Percentiles rank a stretch among this genome's conserved stretches.
Conservation (phyloP, 1,284 basidiomycete genomes). For the Nidula niveotomentosa region DNA sequence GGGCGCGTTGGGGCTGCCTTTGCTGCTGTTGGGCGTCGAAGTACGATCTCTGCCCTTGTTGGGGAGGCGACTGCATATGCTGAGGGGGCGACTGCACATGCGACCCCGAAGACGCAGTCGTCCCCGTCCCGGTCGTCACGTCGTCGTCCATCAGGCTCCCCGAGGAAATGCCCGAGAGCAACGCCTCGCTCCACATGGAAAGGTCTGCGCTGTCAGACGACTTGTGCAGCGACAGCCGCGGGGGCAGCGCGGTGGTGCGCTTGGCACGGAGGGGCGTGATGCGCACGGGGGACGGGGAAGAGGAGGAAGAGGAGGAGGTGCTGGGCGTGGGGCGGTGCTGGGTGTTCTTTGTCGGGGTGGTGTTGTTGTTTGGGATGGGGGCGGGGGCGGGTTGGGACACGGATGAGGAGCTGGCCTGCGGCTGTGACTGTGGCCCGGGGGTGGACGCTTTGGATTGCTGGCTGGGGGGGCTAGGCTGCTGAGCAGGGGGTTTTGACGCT, state of each 20-base stretch:
- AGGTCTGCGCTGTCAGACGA: conserved; percentile 30
- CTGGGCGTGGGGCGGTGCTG: neutral
- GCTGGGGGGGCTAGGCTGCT: too few species aligned
- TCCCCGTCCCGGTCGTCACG: too few species aligned
- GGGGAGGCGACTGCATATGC: too few species aligned
- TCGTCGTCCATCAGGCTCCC: conserved; percentile 2
- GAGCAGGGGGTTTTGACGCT: neutral
- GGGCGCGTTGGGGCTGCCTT: too few species aligned
- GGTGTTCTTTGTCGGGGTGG: too few species aligned
- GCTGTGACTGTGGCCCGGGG: neutral
- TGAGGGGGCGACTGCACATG: too few species aligned
- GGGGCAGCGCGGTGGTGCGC: conserved; percentile 39
- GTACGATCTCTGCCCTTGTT: neutral
- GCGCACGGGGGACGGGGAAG: neutral
- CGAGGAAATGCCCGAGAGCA: conserved; percentile 29
- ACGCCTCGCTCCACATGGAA: conserved; percentile 31
- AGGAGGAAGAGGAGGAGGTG: neutral
- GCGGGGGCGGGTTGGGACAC: too few species aligned
- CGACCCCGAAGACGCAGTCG: too few species aligned
- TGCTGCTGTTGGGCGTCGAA: neutral
- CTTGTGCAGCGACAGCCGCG: conserved; percentile 53
- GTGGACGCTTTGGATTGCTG: too few species aligned
- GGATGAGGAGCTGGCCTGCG: too few species aligned
- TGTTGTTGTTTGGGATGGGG: too few species aligned
- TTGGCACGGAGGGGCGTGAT: conserved; percentile 17